phyloP scores from a whole-genome alignment of 2,329 filamentous ascomycete genomes.

The Fusarium chlamydosporum region DNA sequence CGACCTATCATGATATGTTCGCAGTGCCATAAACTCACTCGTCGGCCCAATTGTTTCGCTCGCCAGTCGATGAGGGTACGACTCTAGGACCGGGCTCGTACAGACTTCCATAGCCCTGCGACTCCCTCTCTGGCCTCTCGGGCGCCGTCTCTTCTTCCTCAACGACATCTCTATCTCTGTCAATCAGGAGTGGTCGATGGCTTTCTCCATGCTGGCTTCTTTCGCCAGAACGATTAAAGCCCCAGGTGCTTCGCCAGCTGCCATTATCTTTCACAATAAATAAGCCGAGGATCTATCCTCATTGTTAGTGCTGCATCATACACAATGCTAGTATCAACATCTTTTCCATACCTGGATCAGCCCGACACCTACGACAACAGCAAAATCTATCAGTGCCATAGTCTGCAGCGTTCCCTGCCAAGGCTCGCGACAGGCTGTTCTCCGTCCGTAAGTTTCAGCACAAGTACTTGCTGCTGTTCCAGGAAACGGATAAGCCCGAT shows the following conservation, averaged over 20 bases:
- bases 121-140: slow-evolving; percentile 23
- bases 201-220: slow-evolving; percentile 35
- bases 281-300: slow-evolving; percentile 51
- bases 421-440: slow-evolving; percentile 63
- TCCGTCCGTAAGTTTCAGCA: slow-evolving; percentile 61
- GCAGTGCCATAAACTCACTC: background rate
- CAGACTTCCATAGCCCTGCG: slow-evolving; percentile 42
- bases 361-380: slow-evolving; percentile 66
- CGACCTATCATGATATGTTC: background rate
- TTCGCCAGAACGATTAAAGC: slow-evolving; percentile 21
- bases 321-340: background rate
- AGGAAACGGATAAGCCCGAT: slow-evolving; percentile 75
- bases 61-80: slow-evolving; percentile 48
- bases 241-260: slow-evolving; percentile 52
- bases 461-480: slow-evolving; percentile 57
- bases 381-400: slow-evolving; percentile 68
- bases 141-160: slow-evolving; percentile 44
- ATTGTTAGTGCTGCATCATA: background rate
- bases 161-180: slow-evolving; percentile 50
- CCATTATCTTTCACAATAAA: slow-evolving; percentile 51
- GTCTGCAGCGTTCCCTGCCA: slow-evolving; percentile 71
- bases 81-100: slow-evolving; percentile 45
- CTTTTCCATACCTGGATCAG: slow-evolving; percentile 66
- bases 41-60: slow-evolving; percentile 49
- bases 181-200: slow-evolving; percentile 49